Evolutionary conservation across 2,329 filamentous ascomycete species (phyloP).

Genomic region (Penicillium janthinellum): DNA sequence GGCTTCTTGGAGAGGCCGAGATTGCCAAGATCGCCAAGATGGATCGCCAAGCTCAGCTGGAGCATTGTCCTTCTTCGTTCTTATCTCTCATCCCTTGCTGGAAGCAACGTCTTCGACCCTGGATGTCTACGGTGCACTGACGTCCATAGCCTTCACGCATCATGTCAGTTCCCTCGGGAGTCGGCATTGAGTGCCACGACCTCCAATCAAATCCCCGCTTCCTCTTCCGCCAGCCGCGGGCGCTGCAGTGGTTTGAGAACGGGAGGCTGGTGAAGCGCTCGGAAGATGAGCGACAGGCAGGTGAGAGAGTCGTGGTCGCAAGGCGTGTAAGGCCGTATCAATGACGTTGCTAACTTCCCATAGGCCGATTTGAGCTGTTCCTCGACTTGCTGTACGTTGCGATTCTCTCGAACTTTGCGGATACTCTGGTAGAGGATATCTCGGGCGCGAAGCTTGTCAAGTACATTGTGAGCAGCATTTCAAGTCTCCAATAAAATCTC

Average conservation of each 20-base stretch:
- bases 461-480: conserved; percentile 40
- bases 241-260: conserved; percentile 52
- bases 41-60: neutral
- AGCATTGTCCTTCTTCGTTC: neutral
- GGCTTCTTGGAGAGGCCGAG: neutral
- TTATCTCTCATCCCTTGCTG: conserved; percentile 1
- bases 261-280: conserved; percentile 45
- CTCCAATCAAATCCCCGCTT: conserved; percentile 28
- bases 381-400: conserved; percentile 55
- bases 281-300: conserved; percentile 50
- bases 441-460: conserved; percentile 49
- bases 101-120: neutral
- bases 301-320: conserved; percentile 8
- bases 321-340: neutral
- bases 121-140: neutral
- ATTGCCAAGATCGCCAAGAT: neutral
- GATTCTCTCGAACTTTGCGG: conserved; percentile 55
- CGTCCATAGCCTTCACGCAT: neutral
- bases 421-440: conserved; percentile 51
- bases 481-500: neutral
- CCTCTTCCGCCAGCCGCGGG: conserved; percentile 35
- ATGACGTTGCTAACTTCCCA: neutral
- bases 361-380: conserved; percentile 53
- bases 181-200: conserved; percentile 12
- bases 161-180: conserved; percentile 2